Conservation (phyloP, 306 rosid species). For the Chamaecrista fasciculata region DNA sequence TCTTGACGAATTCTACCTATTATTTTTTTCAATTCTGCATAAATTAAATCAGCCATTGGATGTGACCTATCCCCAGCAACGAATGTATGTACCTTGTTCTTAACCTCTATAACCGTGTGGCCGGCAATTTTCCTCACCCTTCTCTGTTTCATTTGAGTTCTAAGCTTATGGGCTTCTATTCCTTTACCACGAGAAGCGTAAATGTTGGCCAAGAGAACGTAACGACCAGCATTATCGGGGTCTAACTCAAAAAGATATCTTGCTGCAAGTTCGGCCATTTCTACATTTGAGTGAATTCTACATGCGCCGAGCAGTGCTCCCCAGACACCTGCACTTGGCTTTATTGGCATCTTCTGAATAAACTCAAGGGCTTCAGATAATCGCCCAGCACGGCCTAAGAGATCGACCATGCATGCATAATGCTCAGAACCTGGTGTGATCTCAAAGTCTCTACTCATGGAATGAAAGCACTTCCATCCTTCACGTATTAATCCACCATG, state of each 20-base stretch:
- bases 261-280: conserved; percentile 45
- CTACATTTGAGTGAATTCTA: conserved; percentile 39
- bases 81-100: conserved; percentile 41
- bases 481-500: conserved; percentile 44
- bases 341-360: conserved; percentile 43
- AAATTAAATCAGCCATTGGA: conserved; percentile 29
- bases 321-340: conserved; percentile 46
- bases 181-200: conserved; percentile 37
- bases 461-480: conserved; percentile 43
- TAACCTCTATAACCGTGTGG: conserved; percentile 35
- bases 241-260: conserved; percentile 39
- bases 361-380: conserved; percentile 38
- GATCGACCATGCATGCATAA: conserved; percentile 50
- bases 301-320: conserved; percentile 50
- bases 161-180: conserved; percentile 34
- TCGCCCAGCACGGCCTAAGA: conserved; percentile 47
- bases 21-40: conserved; percentile 36
- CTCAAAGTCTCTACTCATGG: conserved; percentile 42
- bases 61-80: conserved; percentile 44
- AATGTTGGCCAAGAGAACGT: conserved; percentile 47
- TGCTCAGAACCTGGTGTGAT: conserved; percentile 39
- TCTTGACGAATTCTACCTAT: conserved; percentile 35
- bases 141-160: conserved; percentile 40
- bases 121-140: conserved; percentile 46
- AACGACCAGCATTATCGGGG: conserved; percentile 35